phyloP scores from a whole-genome alignment of 306 rosid species.

The Sicyos baderoa region DNA sequence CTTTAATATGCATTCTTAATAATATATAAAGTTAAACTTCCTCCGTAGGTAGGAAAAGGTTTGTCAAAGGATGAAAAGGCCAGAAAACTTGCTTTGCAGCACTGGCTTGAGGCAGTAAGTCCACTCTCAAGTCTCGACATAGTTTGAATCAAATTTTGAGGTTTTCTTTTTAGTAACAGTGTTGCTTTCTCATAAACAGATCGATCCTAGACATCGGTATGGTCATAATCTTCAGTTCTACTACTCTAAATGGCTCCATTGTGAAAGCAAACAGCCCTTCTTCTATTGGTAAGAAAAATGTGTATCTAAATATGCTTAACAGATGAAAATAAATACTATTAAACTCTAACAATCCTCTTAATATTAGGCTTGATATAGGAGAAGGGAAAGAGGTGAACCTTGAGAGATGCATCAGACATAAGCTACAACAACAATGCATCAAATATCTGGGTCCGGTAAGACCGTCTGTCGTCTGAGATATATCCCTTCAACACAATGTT shows the following conservation, averaged over 20 bases:
- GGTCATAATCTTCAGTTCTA: constrained; percentile 90
- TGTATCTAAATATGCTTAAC: not conserved
- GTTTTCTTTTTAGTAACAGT: constrained; percentile 13
- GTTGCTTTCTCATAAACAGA: constrained; percentile 35
- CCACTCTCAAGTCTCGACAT: not conserved
- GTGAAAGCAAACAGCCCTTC: constrained; percentile 71
- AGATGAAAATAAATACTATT: not conserved
- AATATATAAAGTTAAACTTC: not conserved
- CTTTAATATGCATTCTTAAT: not conserved
- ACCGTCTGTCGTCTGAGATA: constrained; percentile 16
- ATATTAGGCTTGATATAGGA: constrained; percentile 76
- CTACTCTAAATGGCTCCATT: constrained; percentile 67
- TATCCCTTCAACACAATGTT: not conserved
- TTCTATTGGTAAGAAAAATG: constrained; percentile 63
- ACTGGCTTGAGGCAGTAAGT: constrained; percentile 94
- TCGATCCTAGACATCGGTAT: constrained; percentile 89
- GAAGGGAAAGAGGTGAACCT: constrained; percentile 56
- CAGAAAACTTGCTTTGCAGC: constrained; percentile 79
- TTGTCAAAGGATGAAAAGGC: constrained; percentile 73
- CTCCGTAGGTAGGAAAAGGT: constrained; percentile 72
- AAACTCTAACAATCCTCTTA: not conserved
- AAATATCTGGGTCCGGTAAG: constrained; percentile 88
- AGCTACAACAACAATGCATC: constrained; percentile 79
- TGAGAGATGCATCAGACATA: constrained; percentile 53
- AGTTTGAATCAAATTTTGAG: constrained; percentile 4